phyloP scores from a whole-genome alignment of 78 protist genomes.

The Emiliania huxleyi region DNA sequence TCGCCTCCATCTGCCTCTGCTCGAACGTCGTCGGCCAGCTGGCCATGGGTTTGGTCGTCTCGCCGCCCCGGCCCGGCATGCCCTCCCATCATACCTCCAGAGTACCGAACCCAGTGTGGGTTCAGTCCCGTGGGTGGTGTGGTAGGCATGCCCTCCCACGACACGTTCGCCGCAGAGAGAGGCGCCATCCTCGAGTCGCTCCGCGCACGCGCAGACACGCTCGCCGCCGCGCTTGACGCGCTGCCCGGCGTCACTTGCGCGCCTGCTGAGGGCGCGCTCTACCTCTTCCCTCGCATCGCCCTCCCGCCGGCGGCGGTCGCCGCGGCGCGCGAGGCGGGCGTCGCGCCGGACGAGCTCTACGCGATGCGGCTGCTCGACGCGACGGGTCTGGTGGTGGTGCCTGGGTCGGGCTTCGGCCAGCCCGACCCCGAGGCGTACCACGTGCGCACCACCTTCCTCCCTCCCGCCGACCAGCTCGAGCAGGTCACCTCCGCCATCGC shows the following conservation, averaged over 20 bases:
- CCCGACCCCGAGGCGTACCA: constrained; percentile 86
- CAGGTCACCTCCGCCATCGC: constrained; percentile 49
- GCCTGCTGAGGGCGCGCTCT: constrained; percentile 90
- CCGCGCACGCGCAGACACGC: constrained; percentile 47
- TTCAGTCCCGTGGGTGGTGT: no score
- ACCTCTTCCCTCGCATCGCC: constrained; percentile 93
- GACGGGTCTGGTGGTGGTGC: constrained; percentile 92
- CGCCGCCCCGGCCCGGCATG: constrained; percentile 78
- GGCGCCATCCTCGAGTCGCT: constrained; percentile 59
- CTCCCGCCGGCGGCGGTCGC: constrained; percentile 88
- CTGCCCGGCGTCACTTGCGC: constrained; percentile 83
- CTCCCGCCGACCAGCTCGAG: constrained; percentile 84
- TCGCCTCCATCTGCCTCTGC: constrained; percentile 67
- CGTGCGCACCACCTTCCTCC: constrained; percentile 96
- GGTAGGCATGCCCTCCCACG: constrained; percentile 72
- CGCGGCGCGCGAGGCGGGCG: constrained; percentile 62
- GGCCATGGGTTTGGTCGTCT: constrained; percentile 74
- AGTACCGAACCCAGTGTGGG: no score
- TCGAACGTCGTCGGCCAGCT: constrained; percentile 93
- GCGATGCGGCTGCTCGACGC: constrained; percentile 82
- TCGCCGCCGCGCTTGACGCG: constrained; percentile 72
- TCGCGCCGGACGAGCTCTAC: constrained; percentile 91
- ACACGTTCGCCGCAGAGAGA: constrained; percentile 69
- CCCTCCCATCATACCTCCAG: neutral
- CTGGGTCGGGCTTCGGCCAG: constrained; percentile 98